Evolutionary conservation across 495 filamentous ascomycete species (phyloP).

Genomic region (Hypoxylon rickii): DNA sequence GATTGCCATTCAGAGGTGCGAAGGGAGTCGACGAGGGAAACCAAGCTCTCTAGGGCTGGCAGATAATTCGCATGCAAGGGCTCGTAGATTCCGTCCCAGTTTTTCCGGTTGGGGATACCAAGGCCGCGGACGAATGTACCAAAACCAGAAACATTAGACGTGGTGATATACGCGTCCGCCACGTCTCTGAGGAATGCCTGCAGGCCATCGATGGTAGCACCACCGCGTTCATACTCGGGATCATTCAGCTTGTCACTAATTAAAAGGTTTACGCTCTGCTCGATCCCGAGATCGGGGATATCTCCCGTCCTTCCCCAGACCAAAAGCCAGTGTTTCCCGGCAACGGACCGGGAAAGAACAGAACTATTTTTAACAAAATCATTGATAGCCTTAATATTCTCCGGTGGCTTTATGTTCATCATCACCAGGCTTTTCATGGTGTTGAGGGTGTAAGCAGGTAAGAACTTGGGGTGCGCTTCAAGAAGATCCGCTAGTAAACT

Average conservation of each 20-base stretch:
- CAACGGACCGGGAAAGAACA: constrained; percentile 16
- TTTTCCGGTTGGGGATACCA: not conserved
- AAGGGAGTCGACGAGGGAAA: not conserved
- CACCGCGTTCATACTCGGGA: not conserved
- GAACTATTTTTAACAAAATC: constrained; percentile 9
- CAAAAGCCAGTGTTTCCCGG: constrained; percentile 37
- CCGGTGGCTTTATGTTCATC: constrained; percentile 18
- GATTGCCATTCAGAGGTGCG: not conserved
- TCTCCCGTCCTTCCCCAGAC: constrained; percentile 7
- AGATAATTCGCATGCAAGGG: constrained; percentile 2
- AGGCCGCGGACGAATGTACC: not conserved
- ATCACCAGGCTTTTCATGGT: constrained; percentile 12
- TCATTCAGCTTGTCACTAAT: not conserved
- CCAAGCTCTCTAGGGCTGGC: not conserved
- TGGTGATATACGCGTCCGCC: not conserved
- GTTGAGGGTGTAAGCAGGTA: constrained; percentile 19
- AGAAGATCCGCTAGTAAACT: constrained; percentile 13
- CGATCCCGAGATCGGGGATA: not conserved
- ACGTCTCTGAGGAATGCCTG: not conserved
- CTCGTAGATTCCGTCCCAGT: not conserved
- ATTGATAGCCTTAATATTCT: constrained; percentile 24
- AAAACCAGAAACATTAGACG: not conserved
- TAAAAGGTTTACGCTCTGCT: constrained; percentile 1
- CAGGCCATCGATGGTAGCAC: not conserved
- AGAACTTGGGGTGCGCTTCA: constrained; percentile 1